Evolutionary conservation across 306 rosid genomes (phyloP), one percentile per base, ranked within the genome.

Genomic region (Vigna trinervia): DNA sequence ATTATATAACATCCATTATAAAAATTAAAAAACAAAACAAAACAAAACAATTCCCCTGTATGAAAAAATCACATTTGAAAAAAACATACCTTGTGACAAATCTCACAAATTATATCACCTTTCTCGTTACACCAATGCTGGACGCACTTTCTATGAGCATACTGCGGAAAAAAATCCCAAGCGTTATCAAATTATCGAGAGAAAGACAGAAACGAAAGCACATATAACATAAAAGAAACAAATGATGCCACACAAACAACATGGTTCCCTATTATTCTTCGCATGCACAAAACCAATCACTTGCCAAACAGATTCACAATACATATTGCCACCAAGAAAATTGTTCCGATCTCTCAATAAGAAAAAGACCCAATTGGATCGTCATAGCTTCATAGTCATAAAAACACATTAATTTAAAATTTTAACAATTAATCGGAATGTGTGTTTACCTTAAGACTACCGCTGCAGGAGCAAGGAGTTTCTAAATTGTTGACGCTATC

Each of bases 71-170:
- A 12, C 11, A 23, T 12, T 43, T 13, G 15, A 26, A 68, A 47
- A 58, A 19, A 61, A 69, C 77, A 78, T 82, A 93, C 98, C 98
- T 89, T 89, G 76, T 93, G 98, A 51, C 98, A 93, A 73, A 93
- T 93, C 84, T 90, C 96, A 80, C 98, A 93, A 73, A 71, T 89
- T 74, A 79, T 93, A 84, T 93, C 98, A 45, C 98, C 98, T 85
- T 93, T 93, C 85, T 93, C 98, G 43, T 93, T 80, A 83, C 96
- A 90, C 98, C 98, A 93, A 84, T 84, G 94, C 84, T 93, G 98
- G 46, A 93, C 91, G 63, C 98, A 93, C 88, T 93, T 93, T 84
- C 98, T 87, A 75, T 90, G 98, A 61, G 98, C 98, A 84, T 85
- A 93, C 96, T 93, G 87, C 60, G 15, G 2, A 28, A 60, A 38